Evolutionary conservation across 768 basidiomycete genomes (phyloP), one percentile per base, ranked within the genome.

Genomic region (Podaxis sp.): DNA sequence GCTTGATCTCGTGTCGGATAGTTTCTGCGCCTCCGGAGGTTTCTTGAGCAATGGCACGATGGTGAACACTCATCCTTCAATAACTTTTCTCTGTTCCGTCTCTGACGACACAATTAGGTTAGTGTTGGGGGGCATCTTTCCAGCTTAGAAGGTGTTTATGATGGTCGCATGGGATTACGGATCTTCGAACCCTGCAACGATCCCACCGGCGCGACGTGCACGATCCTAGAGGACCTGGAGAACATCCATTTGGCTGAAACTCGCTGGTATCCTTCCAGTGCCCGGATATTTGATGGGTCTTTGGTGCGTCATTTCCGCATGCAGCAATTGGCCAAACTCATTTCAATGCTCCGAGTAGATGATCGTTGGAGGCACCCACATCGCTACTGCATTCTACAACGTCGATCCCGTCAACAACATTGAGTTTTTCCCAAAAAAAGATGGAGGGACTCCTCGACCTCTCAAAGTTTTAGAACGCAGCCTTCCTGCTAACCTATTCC

Each of bases 351-450:
- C 19, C 6, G n/a, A 44, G 7, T 51, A 71, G 72, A 73, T 74
- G 68, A 64, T 73, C 17, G 65, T 71, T 15, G 72, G 72, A 28
- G 72, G 72, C 15, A 70, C 72, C 11, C 72, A 73, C 39, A 67
- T 72, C 22, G 63, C 53, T 22, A 71, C 63, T 9, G 85, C 86
- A 3, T 89, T 87, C 80, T 87, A 87, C 70, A 87, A 89, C 68
- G 84, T 82, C 33, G 79, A 76, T 57, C 85, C 86, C 3, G 81
- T 84, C 56, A 87, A 73, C 59, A 71, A 65, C 53, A 72, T 76
- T 56, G 78, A 79, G 61, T 79, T 78, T 55, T 78, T 72, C 70
- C 78, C 78, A 6, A 68, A 74, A 6, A 80, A 80, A 58, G 77
- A 78, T 60, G 72, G 74, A 26, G 76, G 76, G 62, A 63, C 72